Conservation (phyloP, 345 rosid species). For the Populus tremula region DNA sequence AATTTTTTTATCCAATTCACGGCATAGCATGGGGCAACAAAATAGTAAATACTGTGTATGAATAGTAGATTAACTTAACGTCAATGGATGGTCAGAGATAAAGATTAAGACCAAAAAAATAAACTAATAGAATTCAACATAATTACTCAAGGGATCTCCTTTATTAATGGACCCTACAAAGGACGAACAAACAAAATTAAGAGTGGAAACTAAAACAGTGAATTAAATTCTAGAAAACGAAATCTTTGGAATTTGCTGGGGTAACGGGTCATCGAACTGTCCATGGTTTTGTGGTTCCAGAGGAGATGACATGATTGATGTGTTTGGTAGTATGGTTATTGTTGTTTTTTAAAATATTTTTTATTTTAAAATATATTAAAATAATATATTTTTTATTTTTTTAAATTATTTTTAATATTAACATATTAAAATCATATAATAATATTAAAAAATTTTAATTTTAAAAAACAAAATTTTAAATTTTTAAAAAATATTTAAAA, state of each 20-base stretch:
- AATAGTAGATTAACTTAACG: background rate
- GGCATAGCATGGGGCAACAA: too few relatives aligned
- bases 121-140: background rate
- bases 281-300: background rate
- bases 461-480: too few relatives aligned
- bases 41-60: background rate
- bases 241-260: background rate
- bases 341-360: too few relatives aligned
- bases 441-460: too few relatives aligned
- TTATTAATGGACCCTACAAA: background rate
- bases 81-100: background rate
- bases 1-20: background rate
- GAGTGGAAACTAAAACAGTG: background rate
- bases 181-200: background rate
- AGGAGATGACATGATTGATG: too few relatives aligned
- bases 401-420: too few relatives aligned
- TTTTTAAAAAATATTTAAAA: too few relatives aligned
- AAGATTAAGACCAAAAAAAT: background rate
- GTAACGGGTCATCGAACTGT: background rate
- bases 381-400: too few relatives aligned
- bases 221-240: slow-evolving; percentile 6
- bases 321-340: too few relatives aligned
- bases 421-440: too few relatives aligned
- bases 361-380: too few relatives aligned
- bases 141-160: slow-evolving; percentile 9